Evolutionary conservation across 1,139 yeast species (phyloP), one percentile per base, ranked within the genome.

Genomic region (Debaryomyces nepalensis): DNA sequence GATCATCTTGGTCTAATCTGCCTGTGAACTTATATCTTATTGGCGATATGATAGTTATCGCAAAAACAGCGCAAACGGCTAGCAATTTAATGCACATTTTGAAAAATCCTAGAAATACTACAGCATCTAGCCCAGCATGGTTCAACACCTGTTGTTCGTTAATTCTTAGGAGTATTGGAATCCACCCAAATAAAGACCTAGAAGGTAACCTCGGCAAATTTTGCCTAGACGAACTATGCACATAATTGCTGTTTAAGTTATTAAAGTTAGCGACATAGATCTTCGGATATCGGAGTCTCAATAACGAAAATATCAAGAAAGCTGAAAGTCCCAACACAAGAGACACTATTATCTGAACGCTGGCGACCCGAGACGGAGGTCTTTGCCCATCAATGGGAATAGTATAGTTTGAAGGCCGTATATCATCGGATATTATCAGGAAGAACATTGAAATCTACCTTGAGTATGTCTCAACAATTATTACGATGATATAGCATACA

Each of bases 61-160:
- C 91, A 42, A 86, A 74, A 1, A 84, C 49, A 1, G 85, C 72
- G 55, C 87, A 77, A 1, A 77, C 66, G 5, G 76, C 61, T 21
- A 88, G 66, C 26, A 84, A 73, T 55, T 78, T 78, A 44, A 87
- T 84, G 29, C 90, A 79, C 83, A 87, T 84, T 49, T 81, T 78
- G 72, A 88, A 89, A 61, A 88, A 88, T 11, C 87, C 84, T 21
- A 88, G 66, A 55, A 84, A 88, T 41, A 91, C 97, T 64, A 79
- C 90, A 0, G 98, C 97, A 65, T 93, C 99, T 33, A 93, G 68
- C 0, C 99, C 99, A 1, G 97, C 97, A 57, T 84, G 85, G 47
- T 88, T 91, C 41, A 93, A 70, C 2, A 93, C 80, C 51, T 90
- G 89, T 26, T 79, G 77, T 54, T 93, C 98, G 19, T 76, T 73